phyloP scores from a whole-genome alignment of 2,329 filamentous ascomycete species.

The Cytospora chrysosperma region DNA sequence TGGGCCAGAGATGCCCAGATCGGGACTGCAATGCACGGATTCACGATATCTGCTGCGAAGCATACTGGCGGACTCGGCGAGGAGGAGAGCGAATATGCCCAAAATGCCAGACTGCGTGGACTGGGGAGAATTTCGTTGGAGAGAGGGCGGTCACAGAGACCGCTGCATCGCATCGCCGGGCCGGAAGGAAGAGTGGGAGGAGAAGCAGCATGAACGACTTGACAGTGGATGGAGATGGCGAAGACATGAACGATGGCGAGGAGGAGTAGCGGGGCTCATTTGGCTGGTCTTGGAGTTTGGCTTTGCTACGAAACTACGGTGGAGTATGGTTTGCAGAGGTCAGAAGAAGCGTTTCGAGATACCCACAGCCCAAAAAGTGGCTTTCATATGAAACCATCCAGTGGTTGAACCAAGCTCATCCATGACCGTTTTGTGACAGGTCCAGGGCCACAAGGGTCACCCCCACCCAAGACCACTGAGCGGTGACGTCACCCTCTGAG shows the following conservation, averaged over 20 bases:
- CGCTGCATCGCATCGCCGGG: conserved; percentile 47
- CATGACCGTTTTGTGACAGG: neutral
- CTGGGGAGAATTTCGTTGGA: conserved; percentile 50
- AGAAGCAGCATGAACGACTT: conserved; percentile 37
- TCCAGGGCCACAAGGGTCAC: neutral
- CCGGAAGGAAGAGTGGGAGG: conserved; percentile 36
- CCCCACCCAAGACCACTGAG: neutral
- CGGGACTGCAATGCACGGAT: conserved; percentile 67
- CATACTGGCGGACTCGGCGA: conserved; percentile 67
- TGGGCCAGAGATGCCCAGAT: conserved; percentile 74
- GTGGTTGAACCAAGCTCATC: neutral
- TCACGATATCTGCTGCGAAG: conserved; percentile 73
- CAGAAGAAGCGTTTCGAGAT: conserved; percentile 16
- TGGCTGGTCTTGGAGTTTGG: neutral
- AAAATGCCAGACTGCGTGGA: conserved; percentile 53
- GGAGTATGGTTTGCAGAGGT: neutral
- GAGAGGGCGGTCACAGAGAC: conserved; percentile 57
- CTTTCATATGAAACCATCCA: conserved; percentile 8
- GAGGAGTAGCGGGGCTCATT: conserved; percentile 10
- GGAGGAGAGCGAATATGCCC: conserved; percentile 59
- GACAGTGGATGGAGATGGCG: conserved; percentile 33
- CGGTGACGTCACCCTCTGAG: conserved; percentile 17
- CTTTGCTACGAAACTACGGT: neutral
- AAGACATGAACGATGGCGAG: conserved; percentile 29
- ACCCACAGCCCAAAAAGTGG: conserved; percentile 18